Conservation (phyloP, 257 asterid species). For the Parsonsia alboflavescens region DNA sequence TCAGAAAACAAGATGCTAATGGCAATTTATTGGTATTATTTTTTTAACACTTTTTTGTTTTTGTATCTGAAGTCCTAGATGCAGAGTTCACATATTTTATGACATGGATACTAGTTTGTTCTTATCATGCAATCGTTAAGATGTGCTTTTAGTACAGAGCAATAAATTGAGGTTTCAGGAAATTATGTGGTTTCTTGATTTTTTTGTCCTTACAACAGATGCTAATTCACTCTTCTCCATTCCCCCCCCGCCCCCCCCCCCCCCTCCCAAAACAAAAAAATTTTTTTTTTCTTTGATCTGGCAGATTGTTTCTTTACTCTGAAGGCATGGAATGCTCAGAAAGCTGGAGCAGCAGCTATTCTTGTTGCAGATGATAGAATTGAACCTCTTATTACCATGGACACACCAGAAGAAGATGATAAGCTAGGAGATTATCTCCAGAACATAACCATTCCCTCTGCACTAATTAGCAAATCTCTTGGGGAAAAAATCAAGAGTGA, state of each 20-base stretch:
- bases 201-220: neutral
- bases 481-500: conserved; percentile 73
- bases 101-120: neutral
- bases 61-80: neutral
- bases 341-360: conserved; percentile 92
- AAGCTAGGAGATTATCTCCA: conserved; percentile 59
- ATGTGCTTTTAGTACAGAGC: neutral
- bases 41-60: neutral
- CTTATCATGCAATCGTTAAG: neutral
- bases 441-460: conserved; percentile 80
- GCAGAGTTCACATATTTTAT: neutral
- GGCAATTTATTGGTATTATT: neutral
- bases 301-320: conserved; percentile 81
- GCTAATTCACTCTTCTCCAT: neutral
- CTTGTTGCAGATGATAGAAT: conserved; percentile 77
- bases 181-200: neutral
- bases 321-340: conserved; percentile 97
- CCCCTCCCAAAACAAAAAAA: too few species aligned
- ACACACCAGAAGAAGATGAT: conserved; percentile 73
- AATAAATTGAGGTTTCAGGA: neutral
- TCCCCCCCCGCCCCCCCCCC: conserved; percentile 4
- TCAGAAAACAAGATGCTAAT: neutral
- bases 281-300: conserved; percentile 20
- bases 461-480: conserved; percentile 71
- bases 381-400: conserved; percentile 90